Percentiles rank a stretch among this genome's conserved stretches.
These are phyloP conservation scores for Achlya hypogyna DNA, from an alignment of 352 stramenopile species.

Conservation along the genomic window DNA sequence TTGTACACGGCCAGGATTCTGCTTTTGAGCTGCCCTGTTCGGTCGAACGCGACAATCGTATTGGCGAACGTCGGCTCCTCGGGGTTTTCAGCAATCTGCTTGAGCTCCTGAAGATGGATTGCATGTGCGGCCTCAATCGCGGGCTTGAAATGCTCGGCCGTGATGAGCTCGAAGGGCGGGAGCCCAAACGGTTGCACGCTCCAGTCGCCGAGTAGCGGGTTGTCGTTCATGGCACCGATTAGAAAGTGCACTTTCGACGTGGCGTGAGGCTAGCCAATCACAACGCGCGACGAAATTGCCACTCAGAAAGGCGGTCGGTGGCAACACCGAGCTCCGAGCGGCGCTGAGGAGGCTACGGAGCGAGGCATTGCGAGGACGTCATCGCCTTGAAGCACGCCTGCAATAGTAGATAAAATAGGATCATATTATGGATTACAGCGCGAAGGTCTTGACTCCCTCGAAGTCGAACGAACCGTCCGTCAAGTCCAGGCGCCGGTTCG, in stretches of 20 bases:
- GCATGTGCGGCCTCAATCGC: constrained; percentile 39
- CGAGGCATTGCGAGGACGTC: no score
- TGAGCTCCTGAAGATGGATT: constrained; percentile 35
- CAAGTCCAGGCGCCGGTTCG: background rate
- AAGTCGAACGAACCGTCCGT: background rate
- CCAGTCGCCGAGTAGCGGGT: constrained; percentile 45
- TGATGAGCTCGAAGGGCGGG: constrained; percentile 44
- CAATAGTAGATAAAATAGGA: background rate
- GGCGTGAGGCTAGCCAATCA: no score
- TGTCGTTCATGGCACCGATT: no score
- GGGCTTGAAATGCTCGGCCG: constrained; percentile 33
- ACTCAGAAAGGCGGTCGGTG: no score
- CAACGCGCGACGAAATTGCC: no score
- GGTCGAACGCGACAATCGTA: constrained; percentile 45
- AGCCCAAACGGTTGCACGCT: constrained; percentile 37
- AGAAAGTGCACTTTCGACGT: no score
- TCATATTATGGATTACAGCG: background rate
- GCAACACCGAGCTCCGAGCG: no score
- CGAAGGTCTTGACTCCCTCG: background rate
- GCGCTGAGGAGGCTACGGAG: no score
- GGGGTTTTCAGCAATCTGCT: constrained; percentile 33
- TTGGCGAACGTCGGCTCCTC: constrained; percentile 37
- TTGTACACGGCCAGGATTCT: constrained; percentile 34
- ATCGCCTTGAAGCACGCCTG: background rate
- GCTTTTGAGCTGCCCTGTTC: constrained; percentile 27